These are phyloP conservation scores for Physocladia obscura DNA, from an alignment of 192 early-diverging fungal genomes.

Conservation along the genomic window DNA sequence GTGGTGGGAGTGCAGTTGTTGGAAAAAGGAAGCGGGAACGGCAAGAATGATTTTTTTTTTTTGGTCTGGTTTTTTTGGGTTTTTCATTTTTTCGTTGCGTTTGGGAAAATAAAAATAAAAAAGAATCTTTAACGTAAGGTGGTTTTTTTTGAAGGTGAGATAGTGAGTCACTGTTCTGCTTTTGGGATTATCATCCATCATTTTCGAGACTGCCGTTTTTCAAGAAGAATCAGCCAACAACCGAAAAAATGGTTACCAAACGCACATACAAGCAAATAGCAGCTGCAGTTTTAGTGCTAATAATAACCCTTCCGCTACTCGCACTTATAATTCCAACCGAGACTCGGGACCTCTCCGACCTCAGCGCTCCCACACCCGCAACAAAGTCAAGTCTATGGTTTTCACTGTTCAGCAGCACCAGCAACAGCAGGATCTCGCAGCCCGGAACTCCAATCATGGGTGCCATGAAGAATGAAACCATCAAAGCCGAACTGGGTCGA, in stretches of 20 bases:
- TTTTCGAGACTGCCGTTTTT: too few species aligned
- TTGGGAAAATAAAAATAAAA: too few species aligned
- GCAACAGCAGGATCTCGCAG: neutral
- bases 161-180: too few species aligned
- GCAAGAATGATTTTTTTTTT: neutral
- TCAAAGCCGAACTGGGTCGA: conserved; percentile 83
- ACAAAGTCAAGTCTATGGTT: neutral
- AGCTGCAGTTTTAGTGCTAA: neutral
- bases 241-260: conserved; percentile 9
- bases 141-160: too few species aligned
- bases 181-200: too few species aligned
- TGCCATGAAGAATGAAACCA: conserved; percentile 72
- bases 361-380: neutral
- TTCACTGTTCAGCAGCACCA: neutral
- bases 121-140: too few species aligned
- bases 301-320: neutral
- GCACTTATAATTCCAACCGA: neutral
- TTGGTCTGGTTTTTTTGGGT: neutral
- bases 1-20: neutral
- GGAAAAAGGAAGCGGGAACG: too few species aligned
- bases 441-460: conserved; percentile 61
- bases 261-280: conserved; percentile 8
- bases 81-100: too few species aligned
- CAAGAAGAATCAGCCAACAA: too few species aligned
- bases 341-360: conserved; percentile 10